Percentiles rank a stretch among this genome's conserved stretches.
Conservation (phyloP, 225 moss, liverwort and hornwort genomes). For the Pseudoscleropodium purum region DNA sequence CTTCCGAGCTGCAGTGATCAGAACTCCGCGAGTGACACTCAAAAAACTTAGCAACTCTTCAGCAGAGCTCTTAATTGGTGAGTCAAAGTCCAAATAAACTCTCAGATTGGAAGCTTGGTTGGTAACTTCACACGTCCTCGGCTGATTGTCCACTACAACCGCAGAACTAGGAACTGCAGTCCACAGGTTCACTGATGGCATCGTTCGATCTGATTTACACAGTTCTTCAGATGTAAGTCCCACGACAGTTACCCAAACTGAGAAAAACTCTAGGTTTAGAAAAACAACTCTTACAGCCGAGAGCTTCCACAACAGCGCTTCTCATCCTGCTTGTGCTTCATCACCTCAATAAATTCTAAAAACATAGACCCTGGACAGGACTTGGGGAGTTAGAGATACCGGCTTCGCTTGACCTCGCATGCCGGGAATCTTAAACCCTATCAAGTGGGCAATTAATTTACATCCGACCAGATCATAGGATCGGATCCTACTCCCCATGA, state of each 20-base stretch:
- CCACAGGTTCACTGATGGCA: constrained; percentile 63
- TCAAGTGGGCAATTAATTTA: neutral
- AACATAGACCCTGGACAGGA: neutral
- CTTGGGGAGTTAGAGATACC: neutral
- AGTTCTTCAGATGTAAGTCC: neutral
- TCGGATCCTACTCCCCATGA: neutral
- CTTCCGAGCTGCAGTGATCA: constrained; percentile 30
- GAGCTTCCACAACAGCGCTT: neutral
- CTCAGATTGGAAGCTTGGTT: constrained; percentile 40
- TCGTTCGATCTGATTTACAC: constrained; percentile 42
- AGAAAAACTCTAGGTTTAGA: neutral
- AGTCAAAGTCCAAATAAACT: constrained; percentile 69
- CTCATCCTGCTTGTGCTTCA: neutral
- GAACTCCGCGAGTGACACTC: constrained; percentile 33
- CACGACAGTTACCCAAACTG: neutral
- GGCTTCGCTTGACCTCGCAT: neutral
- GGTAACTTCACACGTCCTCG: constrained; percentile 59
- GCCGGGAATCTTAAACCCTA: neutral
- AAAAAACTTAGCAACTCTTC: constrained; percentile 35
- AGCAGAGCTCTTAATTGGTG: constrained; percentile 30
- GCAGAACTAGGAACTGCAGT: constrained; percentile 54
- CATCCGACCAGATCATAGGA: neutral
- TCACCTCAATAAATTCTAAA: neutral
- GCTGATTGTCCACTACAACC: constrained; percentile 39
- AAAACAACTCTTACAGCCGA: neutral